A percentile compares a stretch with the other conserved stretches of the same genome.
These are phyloP conservation scores for Lactarius psammicola DNA, from an alignment of 768 basidiomycete species.

Conservation along the genomic window DNA sequence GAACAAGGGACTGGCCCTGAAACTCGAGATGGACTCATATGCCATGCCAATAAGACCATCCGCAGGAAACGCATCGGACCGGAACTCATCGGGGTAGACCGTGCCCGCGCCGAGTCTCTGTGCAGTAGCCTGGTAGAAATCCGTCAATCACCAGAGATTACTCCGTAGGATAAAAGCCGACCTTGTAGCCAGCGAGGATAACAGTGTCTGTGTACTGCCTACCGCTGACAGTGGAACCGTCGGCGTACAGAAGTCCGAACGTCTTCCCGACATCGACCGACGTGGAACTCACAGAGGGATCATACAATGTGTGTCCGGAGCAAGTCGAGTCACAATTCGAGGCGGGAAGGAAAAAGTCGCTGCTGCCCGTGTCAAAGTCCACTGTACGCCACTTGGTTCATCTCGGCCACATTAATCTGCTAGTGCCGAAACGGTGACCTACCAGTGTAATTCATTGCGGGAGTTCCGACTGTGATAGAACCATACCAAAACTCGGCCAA, in stretches of 20 bases:
- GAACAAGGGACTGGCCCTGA: slow-evolving; percentile 32
- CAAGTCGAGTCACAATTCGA: slow-evolving; percentile 36
- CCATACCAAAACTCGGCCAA: slow-evolving; percentile 22
- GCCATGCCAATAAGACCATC: slow-evolving; percentile 48
- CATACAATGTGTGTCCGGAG: slow-evolving; percentile 14
- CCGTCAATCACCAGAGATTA: neutral
- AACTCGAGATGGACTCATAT: slow-evolving; percentile 32
- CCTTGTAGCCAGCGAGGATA: slow-evolving; percentile 37
- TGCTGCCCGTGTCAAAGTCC: slow-evolving; percentile 42
- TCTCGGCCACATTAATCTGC: neutral
- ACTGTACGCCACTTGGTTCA: slow-evolving; percentile 23
- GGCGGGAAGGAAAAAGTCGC: slow-evolving; percentile 39
- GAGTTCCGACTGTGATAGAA: slow-evolving; percentile 27
- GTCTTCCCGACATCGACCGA: slow-evolving; percentile 32
- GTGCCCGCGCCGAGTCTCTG: slow-evolving; percentile 49
- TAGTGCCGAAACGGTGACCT: neutral
- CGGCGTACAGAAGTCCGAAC: slow-evolving; percentile 41
- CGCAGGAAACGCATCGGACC: slow-evolving; percentile 31
- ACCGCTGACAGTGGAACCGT: slow-evolving; percentile 41
- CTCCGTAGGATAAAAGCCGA: slow-evolving; percentile 7
- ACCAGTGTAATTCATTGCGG: slow-evolving; percentile 21
- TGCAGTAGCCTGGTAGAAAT: slow-evolving; percentile 34
- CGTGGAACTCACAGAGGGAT: slow-evolving; percentile 11
- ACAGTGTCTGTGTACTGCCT: slow-evolving; percentile 45
- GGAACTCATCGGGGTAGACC: slow-evolving; percentile 38